phyloP scores from a whole-genome alignment of 805 yeast genomes.

The Nadsonia fulvescens region DNA sequence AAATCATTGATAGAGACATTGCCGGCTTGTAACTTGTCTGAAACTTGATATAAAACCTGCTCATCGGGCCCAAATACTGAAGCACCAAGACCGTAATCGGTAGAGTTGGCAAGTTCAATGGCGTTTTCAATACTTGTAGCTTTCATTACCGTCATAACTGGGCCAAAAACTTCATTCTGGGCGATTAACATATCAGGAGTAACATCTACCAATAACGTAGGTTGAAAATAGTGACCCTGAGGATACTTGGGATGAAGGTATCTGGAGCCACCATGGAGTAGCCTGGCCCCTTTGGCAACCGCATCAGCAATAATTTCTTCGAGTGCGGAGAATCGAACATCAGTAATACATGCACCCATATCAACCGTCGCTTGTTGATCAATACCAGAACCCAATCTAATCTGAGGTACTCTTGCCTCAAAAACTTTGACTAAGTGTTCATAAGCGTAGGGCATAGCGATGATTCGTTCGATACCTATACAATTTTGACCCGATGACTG shows the following conservation, averaged over 20 bases:
- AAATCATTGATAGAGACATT: slow-evolving; percentile 95
- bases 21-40: slow-evolving; percentile 54
- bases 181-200: slow-evolving; percentile 64
- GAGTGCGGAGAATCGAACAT: slow-evolving; percentile 48
- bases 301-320: slow-evolving; percentile 59
- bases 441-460: slow-evolving; percentile 58
- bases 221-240: slow-evolving; percentile 83
- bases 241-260: slow-evolving; percentile 83
- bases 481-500: slow-evolving; percentile 98
- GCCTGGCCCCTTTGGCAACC: slow-evolving; percentile 59
- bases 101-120: slow-evolving; percentile 57
- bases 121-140: slow-evolving; percentile 55
- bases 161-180: slow-evolving; percentile 87
- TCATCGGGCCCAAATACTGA: slow-evolving; percentile 67
- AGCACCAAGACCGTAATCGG: slow-evolving; percentile 81
- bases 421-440: slow-evolving; percentile 41
- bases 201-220: slow-evolving; percentile 76
- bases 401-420: slow-evolving; percentile 32
- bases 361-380: slow-evolving; percentile 84
- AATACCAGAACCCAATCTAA: slow-evolving; percentile 78
- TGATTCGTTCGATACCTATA: slow-evolving; percentile 90
- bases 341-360: slow-evolving; percentile 89
- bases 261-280: slow-evolving; percentile 66
- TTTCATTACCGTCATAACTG: slow-evolving; percentile 62
- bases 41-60: slow-evolving; percentile 39